Evolutionary conservation across 495 filamentous ascomycete genomes (phyloP), one percentile per base, ranked within the genome.

Genomic region (Aspergillus steynii): DNA sequence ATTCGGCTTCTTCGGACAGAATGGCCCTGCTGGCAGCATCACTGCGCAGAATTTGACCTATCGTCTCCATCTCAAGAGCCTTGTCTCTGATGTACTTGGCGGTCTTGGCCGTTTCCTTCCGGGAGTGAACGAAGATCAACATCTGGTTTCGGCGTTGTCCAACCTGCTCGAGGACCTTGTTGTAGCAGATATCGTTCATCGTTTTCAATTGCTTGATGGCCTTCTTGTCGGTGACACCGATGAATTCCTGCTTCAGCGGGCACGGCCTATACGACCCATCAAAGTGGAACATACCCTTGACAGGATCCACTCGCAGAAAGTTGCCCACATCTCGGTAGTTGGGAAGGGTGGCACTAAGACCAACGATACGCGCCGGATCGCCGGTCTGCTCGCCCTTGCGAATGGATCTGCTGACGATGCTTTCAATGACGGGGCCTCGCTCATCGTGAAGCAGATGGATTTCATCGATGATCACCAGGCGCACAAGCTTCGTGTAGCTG

Each of bases 161-260:
- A 28, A 97, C 95, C 68, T 99, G 95, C 72, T 99, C 95, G 61
- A 99, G 84, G 25, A 98, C 93, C 71, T 99, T 99, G 50, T 87
- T 96, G 72, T 99, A 98, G 54, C 91, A 96, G 45, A 99, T 92
- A 67, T 99, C 95, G 62, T 99, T 99, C 95, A 99, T 99, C 0
- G 90, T 96, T 83, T 97, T 96, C 53, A 99, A 80, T 76, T 99
- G 95, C 77, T 97, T 99, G 79, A 98, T 99, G 20, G 95, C 90
- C 67, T 99, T 99, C 76, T 93, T 96, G 61, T 99, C 95, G 0
- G 92, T 97, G 34, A 99, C 89, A 55, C 96, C 95, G 69, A 99
- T 94, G 74, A 97, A 99, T 73, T 99, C 95, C 69, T 99, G 95
- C 64, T 87, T 90, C 60, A 99, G 71, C 2, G 95, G 95, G 69